A percentile compares a stretch with the other conserved stretches of the same genome.
Evolutionary conservation across 306 rosid genomes (phyloP).

Genomic region (Calophaca sinica): DNA sequence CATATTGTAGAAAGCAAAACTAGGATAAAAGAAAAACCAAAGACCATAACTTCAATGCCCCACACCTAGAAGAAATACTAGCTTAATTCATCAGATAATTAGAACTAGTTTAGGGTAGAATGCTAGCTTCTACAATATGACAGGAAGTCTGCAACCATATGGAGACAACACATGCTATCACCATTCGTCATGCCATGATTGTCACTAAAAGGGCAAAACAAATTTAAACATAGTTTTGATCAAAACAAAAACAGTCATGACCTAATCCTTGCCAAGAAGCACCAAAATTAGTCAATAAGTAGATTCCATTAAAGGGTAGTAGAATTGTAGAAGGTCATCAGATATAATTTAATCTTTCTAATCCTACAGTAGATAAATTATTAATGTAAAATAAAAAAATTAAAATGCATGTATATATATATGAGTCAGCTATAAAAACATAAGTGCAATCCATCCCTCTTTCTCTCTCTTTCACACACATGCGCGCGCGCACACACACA

Average conservation of each 20-base stretch:
- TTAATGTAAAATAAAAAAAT: background rate
- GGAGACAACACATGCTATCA: constrained; percentile 22
- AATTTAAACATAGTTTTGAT: background rate
- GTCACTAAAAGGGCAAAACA: constrained; percentile 2
- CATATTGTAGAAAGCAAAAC: constrained; percentile 1
- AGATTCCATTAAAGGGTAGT: constrained; percentile 21
- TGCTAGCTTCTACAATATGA: constrained; percentile 24
- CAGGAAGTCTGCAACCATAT: constrained; percentile 25
- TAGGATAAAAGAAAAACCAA: background rate
- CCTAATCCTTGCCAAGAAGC: constrained; percentile 1
- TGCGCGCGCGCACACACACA: background rate
- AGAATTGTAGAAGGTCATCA: background rate
- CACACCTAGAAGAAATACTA: constrained; percentile 25
- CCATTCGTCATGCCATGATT: background rate
- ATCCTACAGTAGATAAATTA: constrained; percentile 8
- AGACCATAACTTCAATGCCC: constrained; percentile 35
- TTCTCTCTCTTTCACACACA: no score
- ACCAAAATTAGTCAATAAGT: constrained; percentile 28
- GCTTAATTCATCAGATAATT: constrained; percentile 16
- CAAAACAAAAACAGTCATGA: constrained; percentile 12
- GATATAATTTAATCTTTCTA: constrained; percentile 11
- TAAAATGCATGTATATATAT: background rate
- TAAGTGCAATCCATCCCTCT: constrained; percentile 15
- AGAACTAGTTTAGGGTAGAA: background rate
- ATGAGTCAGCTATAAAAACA: constrained; percentile 21